phyloP scores from a whole-genome alignment of 768 basidiomycete species.

The Pleurotus tuoliensis region DNA sequence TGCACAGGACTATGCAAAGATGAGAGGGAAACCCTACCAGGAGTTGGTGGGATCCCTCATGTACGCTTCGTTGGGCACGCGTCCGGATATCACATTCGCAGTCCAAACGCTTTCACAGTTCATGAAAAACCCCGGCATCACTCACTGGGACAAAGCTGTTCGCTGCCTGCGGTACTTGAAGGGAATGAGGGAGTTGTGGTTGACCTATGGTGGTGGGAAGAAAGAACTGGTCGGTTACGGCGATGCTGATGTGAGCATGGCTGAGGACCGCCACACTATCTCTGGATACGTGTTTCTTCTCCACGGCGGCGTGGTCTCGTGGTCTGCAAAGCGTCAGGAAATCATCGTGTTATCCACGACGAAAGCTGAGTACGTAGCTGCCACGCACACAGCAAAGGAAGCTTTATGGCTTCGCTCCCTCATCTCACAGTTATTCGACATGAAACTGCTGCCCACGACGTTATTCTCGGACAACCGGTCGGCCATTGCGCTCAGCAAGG shows the following conservation, averaged over 20 bases:
- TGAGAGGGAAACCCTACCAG: slow-evolving; percentile 22
- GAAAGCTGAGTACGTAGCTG: slow-evolving; percentile 14
- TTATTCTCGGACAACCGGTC: slow-evolving; percentile 12
- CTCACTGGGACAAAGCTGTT: slow-evolving; percentile 3
- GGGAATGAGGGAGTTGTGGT: slow-evolving; percentile 8
- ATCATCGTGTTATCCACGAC: slow-evolving; percentile 12
- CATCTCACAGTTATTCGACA: slow-evolving; percentile 9
- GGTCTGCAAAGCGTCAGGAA: slow-evolving; percentile 21
- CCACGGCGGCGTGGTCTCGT: slow-evolving; percentile 20
- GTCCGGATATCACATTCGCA: slow-evolving; percentile 23
- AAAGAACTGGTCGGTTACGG: slow-evolving; percentile 15
- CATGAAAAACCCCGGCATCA: slow-evolving; percentile 23
- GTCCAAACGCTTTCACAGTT: slow-evolving; percentile 23
- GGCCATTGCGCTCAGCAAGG: slow-evolving; percentile 13
- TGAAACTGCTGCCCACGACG: background rate
- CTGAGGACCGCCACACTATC: slow-evolving; percentile 19
- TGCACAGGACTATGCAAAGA: slow-evolving; percentile 14
- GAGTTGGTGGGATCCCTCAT: slow-evolving; percentile 27
- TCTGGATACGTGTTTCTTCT: slow-evolving; percentile 26
- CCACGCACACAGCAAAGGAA: slow-evolving; percentile 12
- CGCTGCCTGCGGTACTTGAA: slow-evolving; percentile 28
- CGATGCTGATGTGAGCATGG: slow-evolving; percentile 18
- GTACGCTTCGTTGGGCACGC: slow-evolving; percentile 23
- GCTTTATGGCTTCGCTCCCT: slow-evolving; percentile 21
- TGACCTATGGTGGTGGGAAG: slow-evolving; percentile 12